A percentile compares a stretch with the other conserved stretches of the same genome.
These are phyloP conservation scores for Backusella macrospora DNA, from an alignment of 192 early-diverging fungal species.

Conservation along the genomic window DNA sequence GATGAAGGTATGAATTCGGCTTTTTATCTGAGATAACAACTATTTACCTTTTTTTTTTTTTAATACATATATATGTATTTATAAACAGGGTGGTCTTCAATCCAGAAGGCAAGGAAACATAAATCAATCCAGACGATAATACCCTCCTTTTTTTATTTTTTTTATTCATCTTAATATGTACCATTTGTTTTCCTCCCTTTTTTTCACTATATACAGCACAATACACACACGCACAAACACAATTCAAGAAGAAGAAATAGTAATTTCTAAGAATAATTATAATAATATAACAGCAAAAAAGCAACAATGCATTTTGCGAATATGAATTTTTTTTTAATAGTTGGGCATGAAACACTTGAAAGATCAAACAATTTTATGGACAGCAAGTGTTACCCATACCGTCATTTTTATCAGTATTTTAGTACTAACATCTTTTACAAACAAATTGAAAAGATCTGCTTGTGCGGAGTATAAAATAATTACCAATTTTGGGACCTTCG, in stretches of 20 bases:
- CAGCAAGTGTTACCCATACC: background rate
- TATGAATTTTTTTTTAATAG: background rate
- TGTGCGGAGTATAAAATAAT: background rate
- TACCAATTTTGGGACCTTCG: background rate
- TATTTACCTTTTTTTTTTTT: background rate
- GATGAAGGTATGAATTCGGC: constrained; percentile 32
- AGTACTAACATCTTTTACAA: background rate
- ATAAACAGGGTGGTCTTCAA: constrained; percentile 2
- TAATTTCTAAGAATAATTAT: constrained; percentile 3
- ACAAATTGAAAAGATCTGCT: background rate
- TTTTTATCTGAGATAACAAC: background rate
- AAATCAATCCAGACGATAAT: constrained; percentile 22
- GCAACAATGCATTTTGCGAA: background rate
- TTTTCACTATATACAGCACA: constrained; percentile 2
- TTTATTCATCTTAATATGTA: background rate
- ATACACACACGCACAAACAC: no score
- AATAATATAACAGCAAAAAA: background rate
- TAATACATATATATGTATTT: background rate
- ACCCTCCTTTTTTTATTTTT: constrained; percentile 7
- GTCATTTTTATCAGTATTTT: background rate
- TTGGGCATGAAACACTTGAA: background rate
- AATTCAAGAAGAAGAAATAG: background rate
- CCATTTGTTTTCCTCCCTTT: background rate
- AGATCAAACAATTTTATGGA: background rate
- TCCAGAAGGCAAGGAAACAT: constrained; percentile 16